Evolutionary conservation across 352 stramenopile species (phyloP).

Genomic region (Phytophthora citricola): DNA sequence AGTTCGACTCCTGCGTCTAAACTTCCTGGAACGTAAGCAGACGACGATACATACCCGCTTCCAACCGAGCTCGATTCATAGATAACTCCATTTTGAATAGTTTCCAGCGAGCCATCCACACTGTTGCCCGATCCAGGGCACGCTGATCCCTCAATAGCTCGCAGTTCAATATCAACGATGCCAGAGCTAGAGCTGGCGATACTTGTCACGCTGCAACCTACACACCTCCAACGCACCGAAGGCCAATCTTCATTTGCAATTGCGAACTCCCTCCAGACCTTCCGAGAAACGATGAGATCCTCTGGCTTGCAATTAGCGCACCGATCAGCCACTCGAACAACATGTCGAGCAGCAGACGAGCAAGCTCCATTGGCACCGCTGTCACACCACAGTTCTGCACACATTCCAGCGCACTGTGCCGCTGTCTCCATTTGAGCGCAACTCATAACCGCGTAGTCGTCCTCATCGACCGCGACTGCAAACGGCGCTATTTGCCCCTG

Average conservation of each 20-base stretch:
- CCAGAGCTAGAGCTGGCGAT: not conserved
- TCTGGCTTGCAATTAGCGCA: conserved; percentile 14
- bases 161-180: not conserved
- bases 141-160: not conserved
- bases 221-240: conserved; percentile 34
- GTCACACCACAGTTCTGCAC: conserved; percentile 36
- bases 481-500: conserved; percentile 4
- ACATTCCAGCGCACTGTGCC: conserved; percentile 22
- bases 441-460: conserved; percentile 20
- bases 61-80: conserved; percentile 6
- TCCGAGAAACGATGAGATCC: conserved; percentile 26
- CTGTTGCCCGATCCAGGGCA: conserved; percentile 1
- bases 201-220: conserved; percentile 14
- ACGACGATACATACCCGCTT: not conserved
- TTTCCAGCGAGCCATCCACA: not conserved
- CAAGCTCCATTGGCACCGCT: conserved; percentile 2
- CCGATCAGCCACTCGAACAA: conserved; percentile 25
- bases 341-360: conserved; percentile 1
- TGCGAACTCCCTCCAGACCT: conserved; percentile 7
- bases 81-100: not conserved
- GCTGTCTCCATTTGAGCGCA: conserved; percentile 12
- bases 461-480: not conserved
- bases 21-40: conserved; percentile 3
- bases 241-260: not conserved
- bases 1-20: conserved; percentile 8